phyloP scores from a whole-genome alignment of 208 protist genomes.

The Naegleria gruberi region DNA sequence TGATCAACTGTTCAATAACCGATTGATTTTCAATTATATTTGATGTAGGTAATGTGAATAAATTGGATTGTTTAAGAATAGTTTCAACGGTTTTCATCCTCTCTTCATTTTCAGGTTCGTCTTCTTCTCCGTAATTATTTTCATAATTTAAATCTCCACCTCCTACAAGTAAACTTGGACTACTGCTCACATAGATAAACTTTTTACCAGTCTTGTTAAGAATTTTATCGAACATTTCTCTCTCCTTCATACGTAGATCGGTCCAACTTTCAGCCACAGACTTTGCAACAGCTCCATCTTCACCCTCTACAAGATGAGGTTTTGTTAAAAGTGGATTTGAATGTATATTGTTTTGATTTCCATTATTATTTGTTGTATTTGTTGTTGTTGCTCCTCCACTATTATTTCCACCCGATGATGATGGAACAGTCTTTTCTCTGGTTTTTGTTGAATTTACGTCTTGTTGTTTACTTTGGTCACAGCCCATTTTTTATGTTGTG shows the following conservation, averaged over 20 bases:
- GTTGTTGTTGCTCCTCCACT: not conserved
- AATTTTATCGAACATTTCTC: slow-evolving; percentile 21
- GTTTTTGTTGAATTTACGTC: not conserved
- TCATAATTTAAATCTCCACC: not conserved
- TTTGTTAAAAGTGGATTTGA: not conserved
- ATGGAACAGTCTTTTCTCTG: not conserved
- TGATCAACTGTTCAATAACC: not conserved
- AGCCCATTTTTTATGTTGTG: not conserved
- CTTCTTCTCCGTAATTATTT: not conserved
- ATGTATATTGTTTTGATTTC: not conserved
- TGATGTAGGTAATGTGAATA: not conserved
- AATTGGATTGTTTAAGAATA: not conserved
- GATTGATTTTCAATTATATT: not conserved
- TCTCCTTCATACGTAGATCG: slow-evolving; percentile 8
- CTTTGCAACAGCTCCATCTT: not conserved
- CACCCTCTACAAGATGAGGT: not conserved
- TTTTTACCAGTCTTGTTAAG: not conserved
- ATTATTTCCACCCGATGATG: not conserved
- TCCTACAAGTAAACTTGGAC: not conserved
- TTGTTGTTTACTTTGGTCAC: not conserved
- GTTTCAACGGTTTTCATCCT: not conserved
- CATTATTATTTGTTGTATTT: not conserved
- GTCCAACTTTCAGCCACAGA: not conserved
- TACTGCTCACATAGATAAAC: not conserved
- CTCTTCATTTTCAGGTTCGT: not conserved